These are phyloP conservation scores for Shiraia bambusicola DNA, from an alignment of 2,329 filamentous ascomycete species.

Conservation along the genomic window DNA sequence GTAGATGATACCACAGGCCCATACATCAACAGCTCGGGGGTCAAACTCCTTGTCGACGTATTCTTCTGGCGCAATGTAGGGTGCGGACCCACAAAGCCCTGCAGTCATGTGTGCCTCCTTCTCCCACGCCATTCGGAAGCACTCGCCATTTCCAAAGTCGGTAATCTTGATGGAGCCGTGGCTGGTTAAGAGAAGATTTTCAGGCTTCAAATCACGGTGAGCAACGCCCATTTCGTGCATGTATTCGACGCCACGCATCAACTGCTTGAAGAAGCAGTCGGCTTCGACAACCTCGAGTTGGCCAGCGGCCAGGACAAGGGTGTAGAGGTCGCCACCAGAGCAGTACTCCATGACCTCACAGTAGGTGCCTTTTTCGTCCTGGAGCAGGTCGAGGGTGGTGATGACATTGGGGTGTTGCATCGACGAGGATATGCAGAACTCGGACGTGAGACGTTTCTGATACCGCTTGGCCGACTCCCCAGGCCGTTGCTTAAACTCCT, in stretches of 20 bases:
- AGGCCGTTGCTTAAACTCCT: slow-evolving; percentile 92
- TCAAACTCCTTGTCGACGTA: slow-evolving; percentile 96
- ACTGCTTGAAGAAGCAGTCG: slow-evolving; percentile 98
- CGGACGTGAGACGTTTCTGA: slow-evolving; percentile 92
- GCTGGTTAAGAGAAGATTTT: slow-evolving; percentile 91
- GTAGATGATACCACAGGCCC: slow-evolving; percentile 98
- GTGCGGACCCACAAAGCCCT: slow-evolving; percentile 91
- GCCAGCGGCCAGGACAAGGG: slow-evolving; percentile 82
- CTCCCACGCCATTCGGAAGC: slow-evolving; percentile 99
- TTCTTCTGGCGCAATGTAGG: slow-evolving; percentile 96
- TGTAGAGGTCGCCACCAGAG: slow-evolving; percentile 93
- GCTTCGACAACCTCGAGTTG: slow-evolving; percentile 91
- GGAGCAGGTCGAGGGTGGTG: slow-evolving; percentile 90
- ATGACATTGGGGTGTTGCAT: slow-evolving; percentile 97
- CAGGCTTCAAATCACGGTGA: slow-evolving; percentile 93
- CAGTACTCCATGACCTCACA: slow-evolving; percentile 99
- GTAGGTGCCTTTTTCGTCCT: slow-evolving; percentile 95
- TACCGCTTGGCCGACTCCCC: slow-evolving; percentile 97
- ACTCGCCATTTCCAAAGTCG: slow-evolving; percentile 98
- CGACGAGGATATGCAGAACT: slow-evolving; percentile 98
- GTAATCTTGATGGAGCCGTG: slow-evolving; percentile 95
- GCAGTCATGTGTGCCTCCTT: slow-evolving; percentile 98
- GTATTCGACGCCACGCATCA: slow-evolving; percentile 98
- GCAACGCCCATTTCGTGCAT: slow-evolving; percentile 99
- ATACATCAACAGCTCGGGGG: slow-evolving; percentile 94